These are phyloP conservation scores for Citrus mangshanensis DNA, from an alignment of 345 rosid species.

Conservation along the genomic window DNA sequence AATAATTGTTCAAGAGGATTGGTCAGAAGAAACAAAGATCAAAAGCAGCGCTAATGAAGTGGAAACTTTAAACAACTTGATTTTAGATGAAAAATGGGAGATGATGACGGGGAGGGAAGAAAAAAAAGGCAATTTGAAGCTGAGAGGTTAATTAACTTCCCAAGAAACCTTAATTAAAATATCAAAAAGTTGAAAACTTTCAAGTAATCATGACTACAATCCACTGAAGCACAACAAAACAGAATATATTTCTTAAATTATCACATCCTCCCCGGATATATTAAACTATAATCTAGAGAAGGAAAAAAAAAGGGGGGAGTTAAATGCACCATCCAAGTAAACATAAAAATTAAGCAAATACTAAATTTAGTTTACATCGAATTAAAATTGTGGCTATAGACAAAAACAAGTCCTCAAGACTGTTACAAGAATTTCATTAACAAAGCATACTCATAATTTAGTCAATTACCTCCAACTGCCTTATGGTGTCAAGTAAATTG, in stretches of 20 bases:
- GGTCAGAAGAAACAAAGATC: neutral
- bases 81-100: neutral
- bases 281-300: conserved; percentile 4
- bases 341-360: neutral
- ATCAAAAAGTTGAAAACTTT: neutral
- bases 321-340: neutral
- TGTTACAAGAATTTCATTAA: conserved; percentile 1
- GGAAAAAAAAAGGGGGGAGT: neutral
- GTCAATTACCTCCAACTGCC: conserved; percentile 81
- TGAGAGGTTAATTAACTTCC: neutral
- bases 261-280: neutral
- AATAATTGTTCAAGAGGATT: neutral
- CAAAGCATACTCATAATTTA: neutral
- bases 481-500: conserved; percentile 67
- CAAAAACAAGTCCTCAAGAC: neutral
- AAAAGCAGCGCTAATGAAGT: neutral
- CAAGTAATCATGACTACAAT: neutral
- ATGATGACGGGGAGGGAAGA: neutral
- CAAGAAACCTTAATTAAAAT: neutral
- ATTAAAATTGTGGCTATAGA: neutral
- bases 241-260: neutral
- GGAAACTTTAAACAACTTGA: neutral
- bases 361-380: neutral
- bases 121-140: neutral
- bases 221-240: neutral